Conservation (phyloP, 2,329 filamentous ascomycete genomes). For the Calonectria naviculata region DNA sequence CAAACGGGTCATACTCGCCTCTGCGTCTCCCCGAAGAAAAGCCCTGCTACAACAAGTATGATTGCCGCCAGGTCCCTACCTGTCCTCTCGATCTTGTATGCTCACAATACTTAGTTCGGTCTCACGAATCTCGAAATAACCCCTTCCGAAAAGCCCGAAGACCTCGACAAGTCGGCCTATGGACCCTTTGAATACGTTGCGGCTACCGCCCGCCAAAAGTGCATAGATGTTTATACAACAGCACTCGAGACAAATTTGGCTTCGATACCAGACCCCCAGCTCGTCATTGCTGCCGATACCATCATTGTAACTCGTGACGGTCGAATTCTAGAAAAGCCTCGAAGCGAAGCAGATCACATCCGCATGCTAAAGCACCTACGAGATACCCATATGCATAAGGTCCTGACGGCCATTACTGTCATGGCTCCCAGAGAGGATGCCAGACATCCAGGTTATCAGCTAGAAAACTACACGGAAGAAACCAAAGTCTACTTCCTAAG, state of each 20-base stretch:
- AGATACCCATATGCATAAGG: conserved; percentile 81
- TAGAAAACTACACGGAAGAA: conserved; percentile 87
- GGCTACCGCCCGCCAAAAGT: conserved; percentile 86
- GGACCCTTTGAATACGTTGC: conserved; percentile 92
- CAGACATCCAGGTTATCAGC: conserved; percentile 84
- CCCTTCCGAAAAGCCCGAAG: conserved; percentile 85
- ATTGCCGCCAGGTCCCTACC: neutral
- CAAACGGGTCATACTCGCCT: conserved; percentile 89
- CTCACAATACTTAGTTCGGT: conserved; percentile 69
- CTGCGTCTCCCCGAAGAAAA: conserved; percentile 85
- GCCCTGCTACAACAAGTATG: conserved; percentile 81
- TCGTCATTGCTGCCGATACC: conserved; percentile 93
- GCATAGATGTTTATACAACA: conserved; percentile 74
- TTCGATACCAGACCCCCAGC: conserved; percentile 74
- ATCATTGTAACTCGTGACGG: conserved; percentile 83
- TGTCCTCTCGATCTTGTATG: neutral
- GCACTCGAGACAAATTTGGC: conserved; percentile 56
- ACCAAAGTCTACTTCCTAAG: conserved; percentile 89
- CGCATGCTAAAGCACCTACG: conserved; percentile 85
- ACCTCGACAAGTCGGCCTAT: conserved; percentile 80
- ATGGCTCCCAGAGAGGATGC: conserved; percentile 86
- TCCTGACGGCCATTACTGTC: conserved; percentile 87
- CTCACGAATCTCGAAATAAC: conserved; percentile 85
- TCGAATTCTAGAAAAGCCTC: conserved; percentile 90
- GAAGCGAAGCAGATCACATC: conserved; percentile 82